These are phyloP conservation scores for Psilocybe cubensis DNA, from an alignment of 768 basidiomycete species.

Conservation along the genomic window DNA sequence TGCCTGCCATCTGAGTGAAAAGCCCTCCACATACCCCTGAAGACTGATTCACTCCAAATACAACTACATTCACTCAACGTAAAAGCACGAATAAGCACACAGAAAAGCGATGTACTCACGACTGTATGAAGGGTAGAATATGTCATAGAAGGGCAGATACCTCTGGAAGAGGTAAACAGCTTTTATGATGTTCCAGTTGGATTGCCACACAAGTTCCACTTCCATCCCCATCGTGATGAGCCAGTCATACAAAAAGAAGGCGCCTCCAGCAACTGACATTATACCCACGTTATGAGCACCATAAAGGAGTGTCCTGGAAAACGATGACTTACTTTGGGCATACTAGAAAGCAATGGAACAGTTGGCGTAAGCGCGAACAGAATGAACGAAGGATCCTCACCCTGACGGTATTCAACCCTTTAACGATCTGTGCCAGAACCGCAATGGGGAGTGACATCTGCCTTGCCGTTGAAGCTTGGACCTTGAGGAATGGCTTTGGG, in stretches of 20 bases:
- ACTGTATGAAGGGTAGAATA: constrained; percentile 3
- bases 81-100: neutral
- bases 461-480: neutral
- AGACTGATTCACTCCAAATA: neutral
- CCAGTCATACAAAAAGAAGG: constrained; percentile 8
- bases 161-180: constrained; percentile 12
- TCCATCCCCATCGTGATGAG: constrained; percentile 13
- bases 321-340: neutral
- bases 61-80: neutral
- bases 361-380: neutral
- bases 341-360: neutral
- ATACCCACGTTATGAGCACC: neutral
- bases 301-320: neutral
- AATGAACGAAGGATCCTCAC: neutral
- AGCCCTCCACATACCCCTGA: neutral
- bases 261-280: neutral
- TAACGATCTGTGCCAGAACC: neutral
- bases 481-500: neutral
- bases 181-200: constrained; percentile 14
- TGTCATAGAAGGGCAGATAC: constrained; percentile 16
- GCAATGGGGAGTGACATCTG: neutral
- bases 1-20: neutral
- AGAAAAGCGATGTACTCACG: constrained; percentile 1
- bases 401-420: neutral
- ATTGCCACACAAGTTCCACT: constrained; percentile 14